These are phyloP conservation scores for Stephania japonica DNA, from an alignment of 164 flowering plant genomes.

Conservation along the genomic window DNA sequence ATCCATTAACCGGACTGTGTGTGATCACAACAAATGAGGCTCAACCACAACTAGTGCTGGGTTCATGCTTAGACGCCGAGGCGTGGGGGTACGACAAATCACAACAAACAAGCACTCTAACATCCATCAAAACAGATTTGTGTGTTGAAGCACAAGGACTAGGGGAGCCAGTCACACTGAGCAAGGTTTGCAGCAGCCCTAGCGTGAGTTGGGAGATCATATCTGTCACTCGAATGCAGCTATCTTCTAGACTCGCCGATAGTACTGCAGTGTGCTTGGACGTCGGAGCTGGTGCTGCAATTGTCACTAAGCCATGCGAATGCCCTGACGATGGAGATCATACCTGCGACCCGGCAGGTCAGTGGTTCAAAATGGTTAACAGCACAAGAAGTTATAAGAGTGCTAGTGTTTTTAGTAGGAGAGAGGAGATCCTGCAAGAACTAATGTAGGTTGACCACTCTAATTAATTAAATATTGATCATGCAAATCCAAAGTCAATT, in stretches of 20 bases:
- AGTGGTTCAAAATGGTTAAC: conserved; percentile 71
- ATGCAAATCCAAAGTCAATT: too few relatives aligned
- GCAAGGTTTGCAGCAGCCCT: conserved; percentile 26
- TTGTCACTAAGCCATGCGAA: conserved; percentile 50
- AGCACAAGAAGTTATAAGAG: conserved; percentile 26
- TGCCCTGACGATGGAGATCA: conserved; percentile 34
- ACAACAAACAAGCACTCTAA: conserved; percentile 20
- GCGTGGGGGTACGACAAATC: conserved; percentile 44
- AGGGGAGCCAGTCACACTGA: conserved; percentile 37
- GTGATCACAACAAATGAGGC: conserved; percentile 22
- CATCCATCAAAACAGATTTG: conserved; percentile 36
- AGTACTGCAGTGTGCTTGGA: conserved; percentile 56
- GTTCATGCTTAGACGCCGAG: conserved; percentile 48
- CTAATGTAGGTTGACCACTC: not conserved
- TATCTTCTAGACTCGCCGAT: conserved; percentile 34
- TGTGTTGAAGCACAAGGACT: conserved; percentile 46
- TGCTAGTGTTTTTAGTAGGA: not conserved
- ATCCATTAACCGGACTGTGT: conserved; percentile 68
- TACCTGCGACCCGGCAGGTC: conserved; percentile 64
- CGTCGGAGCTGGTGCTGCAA: conserved; percentile 30
- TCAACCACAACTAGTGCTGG: conserved; percentile 39
- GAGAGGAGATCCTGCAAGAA: not conserved
- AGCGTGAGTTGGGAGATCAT: conserved; percentile 47
- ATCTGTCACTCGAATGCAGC: conserved; percentile 64
- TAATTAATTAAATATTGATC: too few relatives aligned